Evolutionary conservation across 306 rosid genomes (phyloP), one percentile per base, ranked within the genome.

Genomic region (Quercus bicolor): DNA sequence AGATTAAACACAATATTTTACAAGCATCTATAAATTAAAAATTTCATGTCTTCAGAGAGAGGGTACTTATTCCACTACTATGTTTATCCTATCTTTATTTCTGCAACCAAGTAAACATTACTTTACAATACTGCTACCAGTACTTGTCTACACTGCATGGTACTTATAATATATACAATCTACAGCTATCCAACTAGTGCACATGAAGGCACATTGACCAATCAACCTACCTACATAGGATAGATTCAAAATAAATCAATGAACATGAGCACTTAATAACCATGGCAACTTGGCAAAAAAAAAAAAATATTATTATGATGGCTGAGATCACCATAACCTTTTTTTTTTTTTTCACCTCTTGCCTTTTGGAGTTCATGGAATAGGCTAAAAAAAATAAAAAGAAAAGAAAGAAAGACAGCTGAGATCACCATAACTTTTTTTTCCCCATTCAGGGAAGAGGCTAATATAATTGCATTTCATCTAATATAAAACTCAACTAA

Each of bases 151-250:
- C 33, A 20, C 65, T 4, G 5, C 65, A 0, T 59, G 15, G 72
- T 24, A 75, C 45, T 70, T 71, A 71, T 55, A 61, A 77, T 70
- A 53, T 21, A 10, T 70, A 56, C n/a, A 59, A 54, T 45, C 72
- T 52, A 70, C 45, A 70, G 57, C 26, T 53, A 79, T 73, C 23
- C 60, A 57, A 51, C 20, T 18, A 3, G 59, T 26, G 45, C 40
- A 7, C 53, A 72, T 21, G 66, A 43, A 62, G 70, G 64, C 45
- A 75, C 28, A 18, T 70, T 62, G 70, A 70, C 55, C 43, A 75
- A 75, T 24, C 14, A 70, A 26, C 23, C 26, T 11, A 77, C 79
- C 48, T 26, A 23, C 0, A 21, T 59, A 6, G 23, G 65, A 59
- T 59, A 20, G 24, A 59, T 59, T 59, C 65, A 59, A 59, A 26